Evolutionary conservation across 2,329 filamentous ascomycete species (phyloP).

Genomic region (Neopestalotiopsis sp.): DNA sequence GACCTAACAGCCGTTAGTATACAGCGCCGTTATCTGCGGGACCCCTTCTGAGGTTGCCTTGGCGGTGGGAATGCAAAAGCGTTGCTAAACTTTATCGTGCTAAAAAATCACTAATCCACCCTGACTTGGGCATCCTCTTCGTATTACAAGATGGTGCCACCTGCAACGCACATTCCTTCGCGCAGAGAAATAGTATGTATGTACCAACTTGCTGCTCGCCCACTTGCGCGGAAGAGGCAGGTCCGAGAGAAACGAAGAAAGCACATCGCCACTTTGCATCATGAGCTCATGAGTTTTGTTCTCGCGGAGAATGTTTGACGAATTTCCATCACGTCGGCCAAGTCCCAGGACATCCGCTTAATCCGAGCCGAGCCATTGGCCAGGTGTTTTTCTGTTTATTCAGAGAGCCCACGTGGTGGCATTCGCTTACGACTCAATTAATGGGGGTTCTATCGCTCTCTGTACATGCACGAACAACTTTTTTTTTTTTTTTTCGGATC

Average conservation of each 20-base stretch:
- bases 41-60: background rate
- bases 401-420: too few relatives aligned
- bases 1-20: background rate
- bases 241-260: background rate
- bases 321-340: too few relatives aligned
- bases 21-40: background rate
- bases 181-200: too few relatives aligned
- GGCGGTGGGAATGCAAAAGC: background rate
- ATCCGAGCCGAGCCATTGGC: too few relatives aligned
- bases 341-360: too few relatives aligned
- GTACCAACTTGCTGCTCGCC: background rate
- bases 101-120: background rate
- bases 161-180: background rate
- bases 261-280: background rate
- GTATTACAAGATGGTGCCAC: background rate
- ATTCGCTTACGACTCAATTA: too few relatives aligned
- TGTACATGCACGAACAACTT: too few relatives aligned
- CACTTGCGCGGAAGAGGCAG: constrained; percentile 1
- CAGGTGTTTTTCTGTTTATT: too few relatives aligned
- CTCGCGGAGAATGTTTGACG: too few relatives aligned
- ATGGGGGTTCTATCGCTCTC: too few relatives aligned
- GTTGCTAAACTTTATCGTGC: background rate
- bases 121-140: background rate
- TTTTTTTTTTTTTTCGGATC: too few relatives aligned
- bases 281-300: background rate